phyloP scores from a whole-genome alignment of 495 filamentous ascomycete genomes.

The Penicillium maclennaniae region DNA sequence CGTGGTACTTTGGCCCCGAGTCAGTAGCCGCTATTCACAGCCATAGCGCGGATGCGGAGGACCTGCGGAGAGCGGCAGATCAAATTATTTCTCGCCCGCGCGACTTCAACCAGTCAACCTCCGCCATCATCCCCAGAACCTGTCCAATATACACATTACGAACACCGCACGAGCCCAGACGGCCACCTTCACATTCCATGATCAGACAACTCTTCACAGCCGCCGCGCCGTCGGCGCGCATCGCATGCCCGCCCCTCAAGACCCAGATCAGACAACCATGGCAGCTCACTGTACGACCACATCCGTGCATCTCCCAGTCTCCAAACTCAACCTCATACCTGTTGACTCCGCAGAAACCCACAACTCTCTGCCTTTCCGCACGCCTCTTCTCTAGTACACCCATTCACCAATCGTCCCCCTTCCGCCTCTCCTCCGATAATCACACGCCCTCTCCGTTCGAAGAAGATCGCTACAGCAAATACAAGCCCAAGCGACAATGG shows the following conservation, averaged over 20 bases:
- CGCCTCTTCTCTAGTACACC: conserved; percentile 21
- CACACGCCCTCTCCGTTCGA: conserved; percentile 10
- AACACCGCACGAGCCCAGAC: no score
- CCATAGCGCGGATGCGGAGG: conserved; percentile 1
- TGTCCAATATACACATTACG: neutral
- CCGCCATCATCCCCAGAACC: neutral
- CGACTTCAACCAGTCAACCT: conserved; percentile 5
- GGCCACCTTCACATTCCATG: conserved; percentile 1
- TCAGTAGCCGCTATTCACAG: neutral
- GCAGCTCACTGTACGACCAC: conserved; percentile 6
- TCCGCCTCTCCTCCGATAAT: conserved; percentile 37
- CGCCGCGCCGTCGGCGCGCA: conserved; percentile 20
- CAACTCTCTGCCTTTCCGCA: conserved; percentile 5
- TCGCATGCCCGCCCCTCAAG: conserved; percentile 6
- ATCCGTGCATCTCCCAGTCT: neutral
- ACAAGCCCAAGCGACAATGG: conserved; percentile 84
- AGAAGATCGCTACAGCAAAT: conserved; percentile 48
- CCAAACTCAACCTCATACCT: neutral
- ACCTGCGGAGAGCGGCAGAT: conserved; percentile 12
- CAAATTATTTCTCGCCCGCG: conserved; percentile 15
- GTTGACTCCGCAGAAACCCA: neutral
- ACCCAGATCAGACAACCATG: conserved; percentile 8
- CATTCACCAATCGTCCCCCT: conserved; percentile 25
- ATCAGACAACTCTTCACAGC: conserved; percentile 16
- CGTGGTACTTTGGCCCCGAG: no score